Base-by-base conservation (phyloP, 257 asterid genomes). In the Echites panduratus region DNA sequence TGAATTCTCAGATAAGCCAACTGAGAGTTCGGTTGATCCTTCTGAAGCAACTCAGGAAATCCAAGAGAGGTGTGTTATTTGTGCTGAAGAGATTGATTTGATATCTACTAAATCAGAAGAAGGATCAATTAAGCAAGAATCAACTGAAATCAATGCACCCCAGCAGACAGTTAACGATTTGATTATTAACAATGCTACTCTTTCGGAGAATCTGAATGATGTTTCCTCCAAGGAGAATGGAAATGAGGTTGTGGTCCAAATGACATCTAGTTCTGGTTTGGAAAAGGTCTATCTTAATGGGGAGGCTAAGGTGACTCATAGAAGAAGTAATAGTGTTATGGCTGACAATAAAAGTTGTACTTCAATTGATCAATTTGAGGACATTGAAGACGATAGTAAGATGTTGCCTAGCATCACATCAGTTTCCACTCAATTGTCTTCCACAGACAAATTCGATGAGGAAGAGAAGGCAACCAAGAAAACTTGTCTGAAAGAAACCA, bases 21-120 rank as follows among this genome's bases (percentile, higher is more conserved):
- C 38, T 61, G 68, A 75, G 79, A 77, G 66, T 72, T 74, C 75
- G 47, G 9, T 40, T 50, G 77, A 66, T 65, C 59, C 24, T 3
- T 61, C 71, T 50, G 66, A 52, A 7, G 1, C 38, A 58, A 50
- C 43, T 50, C 64, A 76, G 14, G 81, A 80, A 9, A 48, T 77
- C 70, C 49, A 69, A 57, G 76, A 75, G 4, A 76, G 82, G 41
- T 38, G 20, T 9, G 26, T 73, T 70, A 8, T 32, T 75, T 79
- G 68, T 27, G 76, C 27, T 14, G 77, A 81, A 66, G 82, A 81
- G 76, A 49, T 20, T 52, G 70, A 53, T 38, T 47, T 57, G 53
- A 58, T 2, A 45, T 26, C 50, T 24, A 58, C 1, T 10, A 72
- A 75, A 78, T 70, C 74, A 26, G 84, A 68, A 65, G 73, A 59